Conservation (phyloP, 2,329 filamentous ascomycete genomes). For the Fusarium buharicum region DNA sequence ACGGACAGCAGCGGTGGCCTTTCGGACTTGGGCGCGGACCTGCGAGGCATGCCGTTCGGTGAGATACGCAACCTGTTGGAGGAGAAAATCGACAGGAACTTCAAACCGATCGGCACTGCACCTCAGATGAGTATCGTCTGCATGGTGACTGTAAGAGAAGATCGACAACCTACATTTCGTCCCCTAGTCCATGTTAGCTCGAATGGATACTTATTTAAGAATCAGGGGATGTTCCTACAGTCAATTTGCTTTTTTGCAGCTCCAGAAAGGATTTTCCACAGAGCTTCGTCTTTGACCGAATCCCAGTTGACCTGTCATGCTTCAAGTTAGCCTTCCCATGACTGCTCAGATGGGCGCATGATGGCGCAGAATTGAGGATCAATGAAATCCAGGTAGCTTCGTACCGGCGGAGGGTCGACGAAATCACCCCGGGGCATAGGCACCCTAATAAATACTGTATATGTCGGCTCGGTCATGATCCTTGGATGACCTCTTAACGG, state of each 20-base stretch:
- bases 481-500: slow-evolving; percentile 32
- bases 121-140: slow-evolving; percentile 38
- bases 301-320: slow-evolving; percentile 82
- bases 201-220: slow-evolving; percentile 1
- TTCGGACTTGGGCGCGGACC: slow-evolving; percentile 89
- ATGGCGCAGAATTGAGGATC: slow-evolving; percentile 23
- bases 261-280: slow-evolving; percentile 91
- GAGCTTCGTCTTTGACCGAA: slow-evolving; percentile 81
- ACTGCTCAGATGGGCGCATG: slow-evolving; percentile 29
- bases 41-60: slow-evolving; percentile 92
- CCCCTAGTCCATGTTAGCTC: slow-evolving; percentile 65
- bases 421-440: slow-evolving; percentile 89
- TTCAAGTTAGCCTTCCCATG: slow-evolving; percentile 39
- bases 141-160: slow-evolving; percentile 15
- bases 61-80: slow-evolving; percentile 93
- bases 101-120: slow-evolving; percentile 78
- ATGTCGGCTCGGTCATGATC: slow-evolving; percentile 63
- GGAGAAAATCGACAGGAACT: slow-evolving; percentile 86
- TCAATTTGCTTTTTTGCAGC: slow-evolving; percentile 85
- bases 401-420: slow-evolving; percentile 86
- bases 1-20: slow-evolving; percentile 68
- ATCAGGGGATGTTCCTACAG: slow-evolving; percentile 66
- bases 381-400: slow-evolving; percentile 41
- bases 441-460: slow-evolving; percentile 87
- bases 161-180: slow-evolving; percentile 71